Conservation (phyloP, 371 early-diverging fungal genomes). For the Phascolomyces articulosus region DNA sequence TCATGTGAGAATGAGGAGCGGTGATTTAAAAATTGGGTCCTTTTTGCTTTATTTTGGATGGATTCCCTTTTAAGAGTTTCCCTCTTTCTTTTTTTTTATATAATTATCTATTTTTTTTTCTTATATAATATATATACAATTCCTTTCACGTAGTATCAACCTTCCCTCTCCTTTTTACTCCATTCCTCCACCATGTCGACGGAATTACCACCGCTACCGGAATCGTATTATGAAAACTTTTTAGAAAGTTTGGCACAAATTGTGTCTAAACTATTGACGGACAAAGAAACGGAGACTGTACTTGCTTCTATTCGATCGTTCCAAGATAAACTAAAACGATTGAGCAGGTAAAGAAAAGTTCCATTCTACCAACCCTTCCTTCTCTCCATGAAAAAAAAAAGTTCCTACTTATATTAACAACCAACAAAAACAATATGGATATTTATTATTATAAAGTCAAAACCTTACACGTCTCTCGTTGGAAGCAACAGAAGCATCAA, state of each 20-base stretch:
- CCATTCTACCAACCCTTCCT: not conserved
- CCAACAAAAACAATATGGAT: too few relatives aligned
- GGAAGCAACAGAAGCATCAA: constrained; percentile 35
- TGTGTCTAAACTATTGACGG: constrained; percentile 76
- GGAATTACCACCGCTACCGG: constrained; percentile 22
- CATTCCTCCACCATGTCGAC: not conserved
- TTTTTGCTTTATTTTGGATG: too few relatives aligned
- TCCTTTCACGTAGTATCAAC: too few relatives aligned
- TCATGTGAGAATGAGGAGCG: constrained; percentile 15
- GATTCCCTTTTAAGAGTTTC: too few relatives aligned
- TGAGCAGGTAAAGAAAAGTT: constrained; percentile 61
- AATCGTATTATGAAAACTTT: constrained; percentile 70
- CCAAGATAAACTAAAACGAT: constrained; percentile 68
- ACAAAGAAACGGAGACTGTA: constrained; percentile 79
- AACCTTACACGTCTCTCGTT: constrained; percentile 60
- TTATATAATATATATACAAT: not conserved
- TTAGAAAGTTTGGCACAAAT: constrained; percentile 79
- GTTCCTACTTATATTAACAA: too few relatives aligned
- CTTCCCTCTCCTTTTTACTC: not conserved
- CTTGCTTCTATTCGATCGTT: constrained; percentile 69
- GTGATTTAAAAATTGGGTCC: constrained; percentile 52
- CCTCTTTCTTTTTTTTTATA: constrained; percentile 11
- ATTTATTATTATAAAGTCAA: too few relatives aligned
- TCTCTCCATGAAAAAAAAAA: too few relatives aligned
- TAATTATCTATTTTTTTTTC: not conserved